A percentile compares a stretch with the other conserved stretches of the same genome.
These are phyloP conservation scores for Dothideomycetes sp. DNA, from an alignment of 2,329 filamentous ascomycete genomes.

Conservation along the genomic window DNA sequence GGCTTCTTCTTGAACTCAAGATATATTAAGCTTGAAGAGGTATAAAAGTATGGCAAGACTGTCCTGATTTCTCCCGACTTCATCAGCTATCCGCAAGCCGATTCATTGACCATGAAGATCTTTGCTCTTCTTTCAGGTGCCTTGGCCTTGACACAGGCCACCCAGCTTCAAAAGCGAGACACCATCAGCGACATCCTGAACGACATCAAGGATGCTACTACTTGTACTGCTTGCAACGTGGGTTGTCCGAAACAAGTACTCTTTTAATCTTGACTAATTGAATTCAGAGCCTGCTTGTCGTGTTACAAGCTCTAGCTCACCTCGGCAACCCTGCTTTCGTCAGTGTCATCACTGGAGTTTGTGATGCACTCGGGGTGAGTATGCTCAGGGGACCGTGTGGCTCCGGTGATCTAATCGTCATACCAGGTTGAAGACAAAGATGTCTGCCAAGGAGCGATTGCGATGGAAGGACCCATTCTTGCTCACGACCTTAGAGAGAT, in stretches of 20 bases:
- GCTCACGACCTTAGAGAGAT: constrained; percentile 42
- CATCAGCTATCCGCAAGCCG: no score
- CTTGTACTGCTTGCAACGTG: constrained; percentile 28
- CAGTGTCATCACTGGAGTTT: constrained; percentile 29
- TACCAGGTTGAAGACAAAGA: constrained; percentile 41
- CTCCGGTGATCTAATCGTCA: neutral
- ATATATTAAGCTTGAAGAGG: no score
- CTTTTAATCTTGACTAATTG: neutral
- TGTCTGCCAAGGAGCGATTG: constrained; percentile 46
- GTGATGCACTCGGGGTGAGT: constrained; percentile 29
- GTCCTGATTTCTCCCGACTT: no score
- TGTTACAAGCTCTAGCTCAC: constrained; percentile 37
- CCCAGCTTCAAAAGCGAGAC: constrained; percentile 4
- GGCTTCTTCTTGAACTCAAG: no score
- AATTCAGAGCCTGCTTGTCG: constrained; percentile 27
- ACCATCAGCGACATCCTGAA: constrained; percentile 7
- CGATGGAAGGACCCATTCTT: constrained; percentile 45
- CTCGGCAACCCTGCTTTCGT: constrained; percentile 37
- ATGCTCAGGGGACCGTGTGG: neutral
- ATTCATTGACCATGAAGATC: constrained; percentile 4
- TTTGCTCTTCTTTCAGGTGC: neutral
- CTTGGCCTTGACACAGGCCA: neutral
- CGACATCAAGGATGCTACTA: constrained; percentile 8
- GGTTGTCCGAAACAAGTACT: neutral
- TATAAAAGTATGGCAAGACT: no score